A percentile compares a stretch with the other conserved stretches of the same genome.
These are phyloP conservation scores for Yarrowia galli DNA, from an alignment of 1,139 yeast genomes.

Conservation along the genomic window DNA sequence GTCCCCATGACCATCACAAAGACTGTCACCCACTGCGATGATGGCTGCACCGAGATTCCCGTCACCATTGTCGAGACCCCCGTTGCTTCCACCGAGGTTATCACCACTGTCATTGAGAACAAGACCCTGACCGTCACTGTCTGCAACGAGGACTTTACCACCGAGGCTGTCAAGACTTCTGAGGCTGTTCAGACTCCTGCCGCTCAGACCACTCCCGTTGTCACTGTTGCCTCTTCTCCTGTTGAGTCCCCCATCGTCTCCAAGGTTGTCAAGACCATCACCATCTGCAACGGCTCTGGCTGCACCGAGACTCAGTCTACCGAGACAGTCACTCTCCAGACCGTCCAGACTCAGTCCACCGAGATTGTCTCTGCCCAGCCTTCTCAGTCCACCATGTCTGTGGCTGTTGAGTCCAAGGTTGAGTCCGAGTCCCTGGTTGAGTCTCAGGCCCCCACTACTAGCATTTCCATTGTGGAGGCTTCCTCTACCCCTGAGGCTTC, in stretches of 20 bases:
- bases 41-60: conserved; percentile 31
- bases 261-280: conserved; percentile 19
- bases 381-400: conserved; percentile 9
- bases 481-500: background rate
- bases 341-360: background rate
- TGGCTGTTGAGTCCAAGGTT: conserved; percentile 3
- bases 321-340: conserved; percentile 5
- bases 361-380: background rate
- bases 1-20: conserved; percentile 24
- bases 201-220: background rate
- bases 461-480: background rate
- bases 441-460: background rate
- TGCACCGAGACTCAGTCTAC: conserved; percentile 12
- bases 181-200: background rate
- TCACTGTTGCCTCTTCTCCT: background rate
- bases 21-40: conserved; percentile 16
- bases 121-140: conserved; percentile 24
- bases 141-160: conserved; percentile 9
- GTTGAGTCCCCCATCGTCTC: background rate
- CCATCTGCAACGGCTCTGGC: conserved; percentile 1
- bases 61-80: conserved; percentile 31
- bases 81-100: conserved; percentile 11
- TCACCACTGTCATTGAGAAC: conserved; percentile 19
- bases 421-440: background rate
- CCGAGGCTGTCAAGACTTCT: background rate